phyloP scores from a whole-genome alignment of 495 filamentous ascomycete genomes.

The Neurospora tetraspora region DNA sequence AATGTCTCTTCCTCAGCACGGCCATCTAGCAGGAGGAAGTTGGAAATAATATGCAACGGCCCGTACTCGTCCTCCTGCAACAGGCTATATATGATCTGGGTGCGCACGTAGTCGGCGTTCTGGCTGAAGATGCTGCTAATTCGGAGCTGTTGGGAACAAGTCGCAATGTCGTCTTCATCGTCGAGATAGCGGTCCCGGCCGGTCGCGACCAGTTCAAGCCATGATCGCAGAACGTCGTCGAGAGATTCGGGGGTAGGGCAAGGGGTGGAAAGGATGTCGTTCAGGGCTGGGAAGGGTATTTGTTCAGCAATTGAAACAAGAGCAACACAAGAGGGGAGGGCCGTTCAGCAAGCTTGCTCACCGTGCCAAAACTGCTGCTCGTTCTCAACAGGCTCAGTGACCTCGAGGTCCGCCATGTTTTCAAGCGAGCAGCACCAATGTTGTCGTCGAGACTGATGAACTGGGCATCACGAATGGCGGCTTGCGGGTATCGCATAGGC shows the following conservation, averaged over 20 bases:
- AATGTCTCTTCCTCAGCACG: constrained; percentile 67
- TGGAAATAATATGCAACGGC: constrained; percentile 70
- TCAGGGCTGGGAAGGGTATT: constrained; percentile 51
- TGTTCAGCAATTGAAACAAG: constrained; percentile 1
- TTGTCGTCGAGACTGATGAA: background rate
- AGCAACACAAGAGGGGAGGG: background rate
- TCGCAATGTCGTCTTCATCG: constrained; percentile 77
- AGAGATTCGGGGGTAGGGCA: constrained; percentile 69
- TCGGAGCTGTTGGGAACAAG: constrained; percentile 73
- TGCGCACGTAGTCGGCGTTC: constrained; percentile 79
- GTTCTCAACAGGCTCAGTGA: constrained; percentile 60
- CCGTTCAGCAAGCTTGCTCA: constrained; percentile 30
- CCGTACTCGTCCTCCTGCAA: constrained; percentile 80
- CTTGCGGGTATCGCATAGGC: background rate
- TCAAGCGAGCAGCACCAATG: constrained; percentile 16
- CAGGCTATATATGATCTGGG: constrained; percentile 84
- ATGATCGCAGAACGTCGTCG: constrained; percentile 77
- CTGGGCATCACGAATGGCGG: constrained; percentile 18
- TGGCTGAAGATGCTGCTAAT: constrained; percentile 61
- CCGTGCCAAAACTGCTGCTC: constrained; percentile 92
- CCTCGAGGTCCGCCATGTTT: constrained; percentile 53
- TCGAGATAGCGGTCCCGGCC: constrained; percentile 75
- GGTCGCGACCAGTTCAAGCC: constrained; percentile 65
- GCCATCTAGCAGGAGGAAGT: constrained; percentile 87
- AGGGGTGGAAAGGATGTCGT: constrained; percentile 61